Percentiles rank a stretch among this genome's conserved stretches.
Evolutionary conservation across 139 green algal species (phyloP).

Genomic region (Chara braunii): DNA sequence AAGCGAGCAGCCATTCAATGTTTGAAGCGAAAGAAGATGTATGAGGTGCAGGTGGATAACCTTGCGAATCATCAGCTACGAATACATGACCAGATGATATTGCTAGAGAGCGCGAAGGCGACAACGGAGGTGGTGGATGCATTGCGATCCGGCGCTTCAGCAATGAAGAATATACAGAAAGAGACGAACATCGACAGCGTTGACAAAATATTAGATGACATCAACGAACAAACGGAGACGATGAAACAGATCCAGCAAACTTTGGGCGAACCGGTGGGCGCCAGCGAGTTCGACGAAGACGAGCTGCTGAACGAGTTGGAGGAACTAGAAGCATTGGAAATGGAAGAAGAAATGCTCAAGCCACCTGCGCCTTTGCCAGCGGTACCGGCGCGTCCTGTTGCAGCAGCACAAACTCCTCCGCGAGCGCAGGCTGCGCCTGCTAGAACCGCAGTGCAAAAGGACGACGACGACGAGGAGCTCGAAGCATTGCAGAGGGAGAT

Average conservation of each 20-base stretch:
- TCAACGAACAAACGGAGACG: slow-evolving; percentile 79
- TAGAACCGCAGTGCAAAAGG: slow-evolving; percentile 46
- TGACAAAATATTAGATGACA: slow-evolving; percentile 83
- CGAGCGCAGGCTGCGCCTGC: not conserved
- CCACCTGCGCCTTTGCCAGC: slow-evolving; percentile 15
- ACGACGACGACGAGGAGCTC: slow-evolving; percentile 84
- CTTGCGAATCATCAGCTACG: slow-evolving; percentile 78
- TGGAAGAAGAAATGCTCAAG: slow-evolving; percentile 47
- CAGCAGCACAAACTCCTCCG: slow-evolving; percentile 10
- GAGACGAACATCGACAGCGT: slow-evolving; percentile 84
- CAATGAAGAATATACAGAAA: slow-evolving; percentile 44
- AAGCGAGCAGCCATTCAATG: slow-evolving; percentile 73
- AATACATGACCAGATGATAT: slow-evolving; percentile 70
- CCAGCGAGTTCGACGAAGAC: slow-evolving; percentile 65
- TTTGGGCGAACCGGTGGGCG: slow-evolving; percentile 66
- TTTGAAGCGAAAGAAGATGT: slow-evolving; percentile 88
- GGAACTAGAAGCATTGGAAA: slow-evolving; percentile 51
- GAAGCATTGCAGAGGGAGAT: slow-evolving; percentile 80
- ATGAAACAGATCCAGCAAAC: slow-evolving; percentile 85
- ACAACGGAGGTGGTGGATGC: slow-evolving; percentile 74
- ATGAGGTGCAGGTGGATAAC: slow-evolving; percentile 69
- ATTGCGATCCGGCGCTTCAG: slow-evolving; percentile 16
- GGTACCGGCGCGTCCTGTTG: slow-evolving; percentile 27
- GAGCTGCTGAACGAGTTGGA: slow-evolving; percentile 58
- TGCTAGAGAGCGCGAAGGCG: slow-evolving; percentile 78